Conservation (phyloP, 768 basidiomycete species). For the Exidia glandulosa region DNA sequence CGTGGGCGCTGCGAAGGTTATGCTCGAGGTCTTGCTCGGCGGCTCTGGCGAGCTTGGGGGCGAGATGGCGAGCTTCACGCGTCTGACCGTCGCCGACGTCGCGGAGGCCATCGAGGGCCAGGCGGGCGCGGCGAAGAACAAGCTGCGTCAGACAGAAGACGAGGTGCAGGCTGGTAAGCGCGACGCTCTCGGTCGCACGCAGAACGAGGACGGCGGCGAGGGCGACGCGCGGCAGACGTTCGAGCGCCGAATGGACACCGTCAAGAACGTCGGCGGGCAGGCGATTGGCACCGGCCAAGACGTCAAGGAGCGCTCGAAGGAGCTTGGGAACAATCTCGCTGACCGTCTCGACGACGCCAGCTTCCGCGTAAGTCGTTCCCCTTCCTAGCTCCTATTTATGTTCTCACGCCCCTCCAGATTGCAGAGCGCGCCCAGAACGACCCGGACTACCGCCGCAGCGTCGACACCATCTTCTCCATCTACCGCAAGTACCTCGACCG, state of each 20-base stretch:
- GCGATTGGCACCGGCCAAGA: slow-evolving; percentile 45
- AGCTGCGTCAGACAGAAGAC: slow-evolving; percentile 41
- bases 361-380: slow-evolving; percentile 28
- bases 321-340: slow-evolving; percentile 32
- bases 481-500: slow-evolving; percentile 46
- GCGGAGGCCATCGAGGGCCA: slow-evolving; percentile 48
- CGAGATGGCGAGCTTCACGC: slow-evolving; percentile 55
- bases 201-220: slow-evolving; percentile 28
- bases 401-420: slow-evolving; percentile 27
- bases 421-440: slow-evolving; percentile 55
- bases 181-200: slow-evolving; percentile 33
- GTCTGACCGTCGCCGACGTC: slow-evolving; percentile 54
- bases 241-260: slow-evolving; percentile 56
- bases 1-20: slow-evolving; percentile 34
- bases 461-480: slow-evolving; percentile 47
- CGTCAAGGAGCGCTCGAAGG: slow-evolving; percentile 30
- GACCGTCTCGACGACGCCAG: slow-evolving; percentile 39
- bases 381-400: background rate
- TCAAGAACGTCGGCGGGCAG: slow-evolving; percentile 44
- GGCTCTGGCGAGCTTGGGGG: slow-evolving; percentile 46
- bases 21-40: slow-evolving; percentile 40
- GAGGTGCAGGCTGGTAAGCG: slow-evolving; percentile 52
- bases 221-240: slow-evolving; percentile 47
- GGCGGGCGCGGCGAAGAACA: slow-evolving; percentile 41
- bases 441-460: slow-evolving; percentile 42